Evolutionary conservation across 257 asterid genomes (phyloP).

Genomic region (Lycium ferocissimum): DNA sequence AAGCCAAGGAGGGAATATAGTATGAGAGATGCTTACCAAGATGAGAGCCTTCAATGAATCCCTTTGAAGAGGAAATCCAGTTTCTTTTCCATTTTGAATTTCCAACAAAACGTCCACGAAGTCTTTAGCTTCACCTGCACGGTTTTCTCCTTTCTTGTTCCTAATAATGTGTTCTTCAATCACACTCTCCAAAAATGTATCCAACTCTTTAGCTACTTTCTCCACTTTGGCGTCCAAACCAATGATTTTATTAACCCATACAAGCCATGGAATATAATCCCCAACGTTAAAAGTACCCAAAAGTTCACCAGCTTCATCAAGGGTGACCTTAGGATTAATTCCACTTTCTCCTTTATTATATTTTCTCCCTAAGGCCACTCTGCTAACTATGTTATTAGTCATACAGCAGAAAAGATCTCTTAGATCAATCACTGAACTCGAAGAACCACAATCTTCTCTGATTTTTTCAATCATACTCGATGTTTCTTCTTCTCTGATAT

Average conservation of each 20-base stretch:
- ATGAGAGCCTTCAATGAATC: conserved; percentile 39
- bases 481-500: conserved; percentile 41
- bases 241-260: conserved; percentile 39
- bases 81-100: conserved; percentile 36
- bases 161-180: conserved; percentile 36
- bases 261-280: conserved; percentile 53
- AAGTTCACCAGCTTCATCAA: conserved; percentile 33
- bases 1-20: no score
- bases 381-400: conserved; percentile 46
- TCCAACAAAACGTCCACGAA: conserved; percentile 58
- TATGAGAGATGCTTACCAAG: not conserved
- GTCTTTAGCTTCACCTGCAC: conserved; percentile 21
- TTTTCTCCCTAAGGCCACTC: conserved; percentile 53
- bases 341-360: conserved; percentile 43
- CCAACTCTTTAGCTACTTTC: conserved; percentile 37
- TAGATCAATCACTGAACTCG: conserved; percentile 36
- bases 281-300: conserved; percentile 37
- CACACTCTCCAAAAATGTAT: conserved; percentile 46
- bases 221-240: conserved; percentile 43
- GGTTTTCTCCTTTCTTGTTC: not conserved
- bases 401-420: conserved; percentile 35
- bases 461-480: conserved; percentile 21
- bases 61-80: conserved; percentile 37
- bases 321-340: conserved; percentile 23
- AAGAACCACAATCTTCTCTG: not conserved